Evolutionary conservation across 345 rosid genomes (phyloP), one percentile per base, ranked within the genome.

Genomic region (Aurinia saxatilis): DNA sequence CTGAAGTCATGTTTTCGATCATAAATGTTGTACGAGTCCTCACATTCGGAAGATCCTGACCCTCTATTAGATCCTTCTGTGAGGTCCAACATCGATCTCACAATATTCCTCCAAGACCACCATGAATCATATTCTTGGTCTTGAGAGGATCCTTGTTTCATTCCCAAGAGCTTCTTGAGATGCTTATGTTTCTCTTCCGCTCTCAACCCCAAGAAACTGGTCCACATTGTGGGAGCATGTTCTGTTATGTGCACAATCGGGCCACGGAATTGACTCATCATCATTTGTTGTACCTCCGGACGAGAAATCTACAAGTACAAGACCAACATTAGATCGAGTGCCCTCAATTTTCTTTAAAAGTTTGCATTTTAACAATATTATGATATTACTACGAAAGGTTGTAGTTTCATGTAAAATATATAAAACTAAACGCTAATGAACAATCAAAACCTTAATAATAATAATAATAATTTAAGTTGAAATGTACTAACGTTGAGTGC

Each of bases 21-120:
- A 33, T 82, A 85, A 31, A 93, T 66, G 72, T 93, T 90, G 68
- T 80, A 85, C 0, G 92, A 74, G 56, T 87, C 87, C 0, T 87
- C 66, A n/a, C 75, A 71, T 7, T 57, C 4, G 15, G 74, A n/a
- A n/a, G n/a, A 48, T 48, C 51, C 57, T 14, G 65, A 71, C 1
- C 60, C 30, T 5, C 49, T 61, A 10, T 47, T 67, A 9, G 44
- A 65, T 14, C 57, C 68, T 10, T 60, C 50, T 7, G 46, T 19
- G 8, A 71, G 54, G 53, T 61, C 68, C 16, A 86, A 60, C 0
- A 84, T 7, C 2, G 74, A 72, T n/a, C 47, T 39, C 61, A 77
- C 21, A 7, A 90, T 63, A 48, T 76, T 81, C 70, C 77, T 67
- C 95, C 84, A 90, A 46, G 88, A 80, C 91, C 82, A 79, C 21